Base-by-base conservation (phyloP, 345 rosid genomes). In the Hibiscus mutabilis region DNA sequence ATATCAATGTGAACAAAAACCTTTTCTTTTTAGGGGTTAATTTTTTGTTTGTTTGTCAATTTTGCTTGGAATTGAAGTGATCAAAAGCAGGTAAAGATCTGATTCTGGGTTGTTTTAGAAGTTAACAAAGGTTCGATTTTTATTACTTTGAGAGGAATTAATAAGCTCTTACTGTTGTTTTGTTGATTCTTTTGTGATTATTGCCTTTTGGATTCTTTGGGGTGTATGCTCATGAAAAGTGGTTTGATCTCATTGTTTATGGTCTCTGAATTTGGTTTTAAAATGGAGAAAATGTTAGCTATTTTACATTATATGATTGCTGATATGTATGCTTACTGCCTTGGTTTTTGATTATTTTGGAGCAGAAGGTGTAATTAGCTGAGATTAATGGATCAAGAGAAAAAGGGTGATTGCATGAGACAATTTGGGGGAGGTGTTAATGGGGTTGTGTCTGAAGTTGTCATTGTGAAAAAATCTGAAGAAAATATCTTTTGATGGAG, bases 331-430 rank as follows among this genome's bases (percentile, higher is more conserved):
- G 14, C 22, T 16, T 66, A 27, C 66, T 62, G 47, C n/a, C 8
- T 40, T 66, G 66, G 12, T 40, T 72, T 69, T 74, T 63, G 61
- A 69, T 19, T 31, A 18, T 11, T 21, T n/a, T 66, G 6, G 18
- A 7, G 0, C n/a, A n/a, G n/a, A n/a, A n/a, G n/a, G 15, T 15
- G 4, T 16, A 46, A 3, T 57, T 64, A 29, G 25, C 29, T 24
- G 16, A 49, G 47, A 79, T 66, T 64, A 76, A 86, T 87, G 91
- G 89, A 80, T 44, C 59, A 22, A 55, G 77, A 68, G n/a, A n/a
- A n/a, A n/a, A n/a, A n/a, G n/a, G n/a, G n/a, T n/a, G n/a, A n/a
- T n/a, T n/a, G n/a, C n/a, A n/a, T n/a, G n/a, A n/a, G n/a, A n/a
- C n/a, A n/a, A n/a, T n/a, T n/a, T n/a, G n/a, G 44, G 56, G 25